Base-by-base conservation (phyloP, 768 basidiomycete species). In the Leccinum longicurvipes region DNA sequence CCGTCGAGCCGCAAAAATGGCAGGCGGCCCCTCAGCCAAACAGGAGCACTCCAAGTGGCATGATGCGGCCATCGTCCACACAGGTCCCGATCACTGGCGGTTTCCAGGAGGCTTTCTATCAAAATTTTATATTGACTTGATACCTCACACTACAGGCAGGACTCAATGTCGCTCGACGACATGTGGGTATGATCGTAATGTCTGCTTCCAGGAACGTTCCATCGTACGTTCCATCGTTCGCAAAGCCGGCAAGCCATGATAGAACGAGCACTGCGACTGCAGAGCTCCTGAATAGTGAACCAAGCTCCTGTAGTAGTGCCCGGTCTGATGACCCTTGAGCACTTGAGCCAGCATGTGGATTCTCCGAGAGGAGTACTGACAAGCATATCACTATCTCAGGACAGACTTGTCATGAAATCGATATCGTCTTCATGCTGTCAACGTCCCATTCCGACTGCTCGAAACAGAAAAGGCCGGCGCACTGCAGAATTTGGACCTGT, bases 31-130 rank as follows among this genome's bases (percentile, higher is more conserved):
- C 19, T 19, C 25, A 3, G 34, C 36, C 48, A 47, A 44, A 50
- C 24, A 47, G 15, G 44, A 25, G 31, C 17, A 47, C 24, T 25
- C 25, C 21, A 25, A 9, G 11, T n/a, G 25, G 15, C 34, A 27
- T 10, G 31, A 27, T 27, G 11, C 19, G 19, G 39, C 39, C 39
- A 41, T n/a, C n/a, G 9, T 39, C 39, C 39, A 39, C n/a, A 19
- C 39, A 32, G 47, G 21, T 3, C 32, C 58, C 47, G 58, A 59
- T 53, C 36, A n/a, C 39, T 47, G 29, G 41, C 39, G 27, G 58
- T 59, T 24, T 55, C 59, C 51, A 60, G 59, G 58, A 49, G 34
- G 41, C 29, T 14, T 23, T 23, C 7, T 10, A 17, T 34, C 49
- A 34, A 31, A 23, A 12, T 24, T 25, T n/a, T 17, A 24, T 50